Evolutionary conservation across 108 stramenopile species (phyloP).

Genomic region (Chaetoceros tenuissimus): DNA sequence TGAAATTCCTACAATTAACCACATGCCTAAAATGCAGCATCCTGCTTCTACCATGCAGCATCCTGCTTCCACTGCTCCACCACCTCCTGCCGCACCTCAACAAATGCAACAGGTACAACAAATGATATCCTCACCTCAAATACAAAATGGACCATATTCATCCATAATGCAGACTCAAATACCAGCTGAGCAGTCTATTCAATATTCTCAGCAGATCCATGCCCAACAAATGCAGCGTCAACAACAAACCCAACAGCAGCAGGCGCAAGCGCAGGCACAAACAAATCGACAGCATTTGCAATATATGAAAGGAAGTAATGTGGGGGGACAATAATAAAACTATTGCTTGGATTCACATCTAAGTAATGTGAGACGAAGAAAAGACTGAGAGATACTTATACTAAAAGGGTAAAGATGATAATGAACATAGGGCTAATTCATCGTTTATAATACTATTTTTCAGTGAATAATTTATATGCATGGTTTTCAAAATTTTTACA

Average conservation of each 20-base stretch:
- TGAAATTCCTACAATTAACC: not conserved
- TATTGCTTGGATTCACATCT: not conserved
- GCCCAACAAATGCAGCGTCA: conserved; percentile 1
- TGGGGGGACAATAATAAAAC: not conserved
- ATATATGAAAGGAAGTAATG: too few relatives aligned
- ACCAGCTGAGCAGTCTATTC: conserved; percentile 1
- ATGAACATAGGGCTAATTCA: not conserved
- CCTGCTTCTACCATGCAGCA: conserved; percentile 5
- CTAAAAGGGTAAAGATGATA: not conserved
- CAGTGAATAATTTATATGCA: too few relatives aligned
- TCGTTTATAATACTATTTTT: too few relatives aligned
- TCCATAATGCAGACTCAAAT: conserved; percentile 2
- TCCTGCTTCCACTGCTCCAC: conserved; percentile 10
- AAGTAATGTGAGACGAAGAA: not conserved
- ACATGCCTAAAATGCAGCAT: conserved; percentile 6
- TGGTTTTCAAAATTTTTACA: too few relatives aligned
- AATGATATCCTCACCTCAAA: not conserved
- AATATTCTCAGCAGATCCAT: conserved; percentile 2
- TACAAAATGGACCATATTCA: not conserved
- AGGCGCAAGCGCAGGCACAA: conserved; percentile 6
- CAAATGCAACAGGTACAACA: not conserved
- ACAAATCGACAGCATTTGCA: too few relatives aligned
- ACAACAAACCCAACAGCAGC: conserved; percentile 3
- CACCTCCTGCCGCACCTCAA: conserved; percentile 10
- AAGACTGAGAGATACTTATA: not conserved